phyloP scores from a whole-genome alignment of 1,284 basidiomycete genomes.

The Serendipita sp. region DNA sequence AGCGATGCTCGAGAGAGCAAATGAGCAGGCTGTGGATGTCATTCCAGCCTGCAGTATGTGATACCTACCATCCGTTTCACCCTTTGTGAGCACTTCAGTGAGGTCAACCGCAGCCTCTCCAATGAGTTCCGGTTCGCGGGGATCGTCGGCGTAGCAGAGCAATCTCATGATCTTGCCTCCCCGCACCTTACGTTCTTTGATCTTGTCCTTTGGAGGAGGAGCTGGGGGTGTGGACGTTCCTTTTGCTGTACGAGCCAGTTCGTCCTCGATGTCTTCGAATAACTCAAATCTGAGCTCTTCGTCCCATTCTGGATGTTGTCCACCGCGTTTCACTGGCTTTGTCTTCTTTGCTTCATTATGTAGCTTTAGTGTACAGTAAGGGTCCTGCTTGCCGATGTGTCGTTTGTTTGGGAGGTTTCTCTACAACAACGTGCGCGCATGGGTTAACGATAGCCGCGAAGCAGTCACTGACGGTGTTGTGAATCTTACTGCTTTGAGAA shows the following conservation, averaged over 20 bases:
- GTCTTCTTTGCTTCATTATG: conserved; percentile 75
- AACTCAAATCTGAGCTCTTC: conserved; percentile 93
- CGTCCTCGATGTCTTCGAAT: conserved; percentile 64
- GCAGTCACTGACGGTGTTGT: conserved; percentile 8
- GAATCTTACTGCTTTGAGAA: conserved; percentile 77
- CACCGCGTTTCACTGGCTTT: conserved; percentile 86
- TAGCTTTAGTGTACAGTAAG: conserved; percentile 73
- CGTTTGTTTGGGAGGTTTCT: conserved; percentile 87
- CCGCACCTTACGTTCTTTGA: conserved; percentile 42
- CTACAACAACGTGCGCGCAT: conserved; percentile 27
- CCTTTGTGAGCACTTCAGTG: conserved; percentile 81
- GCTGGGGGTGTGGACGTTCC: conserved; percentile 42
- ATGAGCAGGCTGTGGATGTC: not conserved
- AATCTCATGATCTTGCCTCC: conserved; percentile 69
- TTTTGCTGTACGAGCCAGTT: conserved; percentile 34
- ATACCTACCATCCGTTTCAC: conserved; percentile 83
- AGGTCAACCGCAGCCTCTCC: conserved; percentile 83
- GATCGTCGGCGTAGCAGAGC: conserved; percentile 88
- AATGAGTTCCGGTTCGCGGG: conserved; percentile 89
- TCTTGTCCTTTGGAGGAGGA: conserved; percentile 38
- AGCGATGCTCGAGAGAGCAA: not conserved
- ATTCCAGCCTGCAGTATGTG: too few relatives aligned
- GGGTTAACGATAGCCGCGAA: conserved; percentile 15
- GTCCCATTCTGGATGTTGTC: conserved; percentile 98
- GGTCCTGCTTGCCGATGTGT: conserved; percentile 95